These are phyloP conservation scores for Aspergillus funiculosus DNA, from an alignment of 495 filamentous ascomycete species.

Conservation along the genomic window DNA sequence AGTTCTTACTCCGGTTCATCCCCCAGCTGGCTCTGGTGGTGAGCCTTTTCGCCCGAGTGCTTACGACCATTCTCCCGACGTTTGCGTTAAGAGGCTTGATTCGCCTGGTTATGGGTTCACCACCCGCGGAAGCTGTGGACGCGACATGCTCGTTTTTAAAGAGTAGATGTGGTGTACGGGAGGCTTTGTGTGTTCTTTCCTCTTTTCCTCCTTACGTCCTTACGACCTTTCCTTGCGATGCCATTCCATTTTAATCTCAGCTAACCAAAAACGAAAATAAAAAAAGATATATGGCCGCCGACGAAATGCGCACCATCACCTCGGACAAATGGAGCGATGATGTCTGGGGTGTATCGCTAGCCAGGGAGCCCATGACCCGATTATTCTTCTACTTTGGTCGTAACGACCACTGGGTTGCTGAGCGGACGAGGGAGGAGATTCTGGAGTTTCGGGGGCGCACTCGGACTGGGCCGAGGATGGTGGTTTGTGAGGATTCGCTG, in stretches of 20 bases:
- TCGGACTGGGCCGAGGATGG: slow-evolving; percentile 55
- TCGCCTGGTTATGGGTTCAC: slow-evolving; percentile 40
- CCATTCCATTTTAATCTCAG: no score
- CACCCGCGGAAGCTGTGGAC: slow-evolving; percentile 51
- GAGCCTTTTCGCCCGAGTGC: slow-evolving; percentile 46
- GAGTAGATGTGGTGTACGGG: slow-evolving; percentile 58
- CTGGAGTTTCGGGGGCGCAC: slow-evolving; percentile 48
- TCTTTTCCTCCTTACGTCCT: slow-evolving; percentile 1
- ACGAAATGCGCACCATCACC: slow-evolving; percentile 74
- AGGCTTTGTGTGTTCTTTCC: slow-evolving; percentile 53
- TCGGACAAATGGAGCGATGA: slow-evolving; percentile 74
- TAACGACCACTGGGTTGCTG: slow-evolving; percentile 77
- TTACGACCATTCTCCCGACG: slow-evolving; percentile 40
- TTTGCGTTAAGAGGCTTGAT: slow-evolving; percentile 40
- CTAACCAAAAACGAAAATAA: no score
- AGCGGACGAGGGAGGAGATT: slow-evolving; percentile 67
- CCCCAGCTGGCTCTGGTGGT: slow-evolving; percentile 51
- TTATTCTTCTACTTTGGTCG: slow-evolving; percentile 77
- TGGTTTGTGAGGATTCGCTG: slow-evolving; percentile 65
- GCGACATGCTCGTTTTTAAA: slow-evolving; percentile 59
- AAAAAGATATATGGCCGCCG: slow-evolving; percentile 53
- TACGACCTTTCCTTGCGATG: no score
- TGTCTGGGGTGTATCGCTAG: slow-evolving; percentile 61
- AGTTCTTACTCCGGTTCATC: slow-evolving; percentile 40
- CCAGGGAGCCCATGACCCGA: slow-evolving; percentile 44